These are phyloP conservation scores for Dactylellina sp. DNA, from an alignment of 2,329 filamentous ascomycete species.

Conservation along the genomic window DNA sequence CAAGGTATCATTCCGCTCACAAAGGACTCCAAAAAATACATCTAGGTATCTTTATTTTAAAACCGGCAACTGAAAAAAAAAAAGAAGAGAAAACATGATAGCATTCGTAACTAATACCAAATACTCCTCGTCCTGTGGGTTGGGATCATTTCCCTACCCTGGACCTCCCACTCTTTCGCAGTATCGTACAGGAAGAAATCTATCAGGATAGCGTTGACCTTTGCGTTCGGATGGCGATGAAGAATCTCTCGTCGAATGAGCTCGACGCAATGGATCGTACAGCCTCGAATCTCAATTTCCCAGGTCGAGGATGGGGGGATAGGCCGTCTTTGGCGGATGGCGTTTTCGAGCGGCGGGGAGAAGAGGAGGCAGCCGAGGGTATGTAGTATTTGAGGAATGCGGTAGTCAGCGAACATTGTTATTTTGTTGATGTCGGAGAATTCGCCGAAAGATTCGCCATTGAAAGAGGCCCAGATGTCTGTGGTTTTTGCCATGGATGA, in stretches of 20 bases:
- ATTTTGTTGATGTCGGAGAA: slow-evolving; percentile 94
- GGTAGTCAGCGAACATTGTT: slow-evolving; percentile 99
- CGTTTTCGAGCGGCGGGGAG: slow-evolving; percentile 79
- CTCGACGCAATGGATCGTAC: slow-evolving; percentile 96
- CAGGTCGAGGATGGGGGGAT: slow-evolving; percentile 79
- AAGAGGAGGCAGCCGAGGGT: slow-evolving; percentile 84
- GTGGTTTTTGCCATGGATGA: no score
- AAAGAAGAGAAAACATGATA: not conserved
- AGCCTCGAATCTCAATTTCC: slow-evolving; percentile 90
- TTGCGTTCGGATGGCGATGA: slow-evolving; percentile 75
- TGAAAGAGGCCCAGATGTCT: slow-evolving; percentile 95
- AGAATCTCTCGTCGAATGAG: slow-evolving; percentile 84
- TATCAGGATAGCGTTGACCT: slow-evolving; percentile 86
- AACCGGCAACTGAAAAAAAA: slow-evolving; percentile 2
- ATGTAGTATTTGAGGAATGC: slow-evolving; percentile 92
- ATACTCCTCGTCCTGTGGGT: slow-evolving; percentile 93
- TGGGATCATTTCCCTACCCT: slow-evolving; percentile 72
- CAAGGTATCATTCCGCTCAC: slow-evolving; percentile 7
- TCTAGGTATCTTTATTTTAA: slow-evolving; percentile 18
- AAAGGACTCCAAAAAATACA: slow-evolving; percentile 4
- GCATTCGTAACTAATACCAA: slow-evolving; percentile 91
- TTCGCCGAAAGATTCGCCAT: slow-evolving; percentile 79
- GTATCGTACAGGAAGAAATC: slow-evolving; percentile 98
- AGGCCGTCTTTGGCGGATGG: slow-evolving; percentile 73
- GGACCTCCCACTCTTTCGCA: slow-evolving; percentile 84